Percentiles rank a stretch among this genome's conserved stretches.
These are phyloP conservation scores for Fusarium sp. DNA, from an alignment of 2,329 filamentous ascomycete genomes.

Conservation along the genomic window DNA sequence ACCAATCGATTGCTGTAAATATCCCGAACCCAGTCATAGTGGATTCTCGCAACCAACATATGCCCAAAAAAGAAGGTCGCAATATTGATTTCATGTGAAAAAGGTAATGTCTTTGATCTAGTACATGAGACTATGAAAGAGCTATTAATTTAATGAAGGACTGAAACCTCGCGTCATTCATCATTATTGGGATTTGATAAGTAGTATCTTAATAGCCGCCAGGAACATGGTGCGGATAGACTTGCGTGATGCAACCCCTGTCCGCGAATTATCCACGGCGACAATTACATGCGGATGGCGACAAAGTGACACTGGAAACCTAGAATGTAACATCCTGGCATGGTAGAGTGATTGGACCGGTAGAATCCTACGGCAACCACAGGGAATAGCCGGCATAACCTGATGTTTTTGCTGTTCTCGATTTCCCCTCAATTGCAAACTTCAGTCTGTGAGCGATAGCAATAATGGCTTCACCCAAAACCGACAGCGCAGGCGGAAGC, in stretches of 20 bases:
- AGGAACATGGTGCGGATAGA: too few species aligned
- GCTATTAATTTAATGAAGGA: fast-evolving
- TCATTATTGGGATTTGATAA: too few species aligned
- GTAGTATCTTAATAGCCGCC: too few species aligned
- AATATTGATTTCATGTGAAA: fast-evolving
- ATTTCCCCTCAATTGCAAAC: neutral
- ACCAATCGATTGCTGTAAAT: neutral
- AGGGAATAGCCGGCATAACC: neutral
- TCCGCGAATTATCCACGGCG: neutral
- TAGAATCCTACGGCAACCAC: neutral
- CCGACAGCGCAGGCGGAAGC: neutral
- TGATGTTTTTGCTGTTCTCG: neutral
- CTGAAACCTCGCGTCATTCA: too few species aligned
- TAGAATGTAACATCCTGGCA: neutral
- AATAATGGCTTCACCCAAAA: neutral
- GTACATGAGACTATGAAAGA: too few species aligned
- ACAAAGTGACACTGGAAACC: neutral
- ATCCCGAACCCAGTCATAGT: neutral
- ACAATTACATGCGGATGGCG: neutral
- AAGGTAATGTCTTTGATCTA: neutral
- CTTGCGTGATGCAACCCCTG: neutral
- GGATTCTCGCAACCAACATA: neutral
- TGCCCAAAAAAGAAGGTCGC: neutral
- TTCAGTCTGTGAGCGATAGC: fast-evolving
- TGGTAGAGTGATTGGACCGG: neutral